Conservation (phyloP, 1,139 yeast genomes). For the Saccharomyces pastorianus region DNA sequence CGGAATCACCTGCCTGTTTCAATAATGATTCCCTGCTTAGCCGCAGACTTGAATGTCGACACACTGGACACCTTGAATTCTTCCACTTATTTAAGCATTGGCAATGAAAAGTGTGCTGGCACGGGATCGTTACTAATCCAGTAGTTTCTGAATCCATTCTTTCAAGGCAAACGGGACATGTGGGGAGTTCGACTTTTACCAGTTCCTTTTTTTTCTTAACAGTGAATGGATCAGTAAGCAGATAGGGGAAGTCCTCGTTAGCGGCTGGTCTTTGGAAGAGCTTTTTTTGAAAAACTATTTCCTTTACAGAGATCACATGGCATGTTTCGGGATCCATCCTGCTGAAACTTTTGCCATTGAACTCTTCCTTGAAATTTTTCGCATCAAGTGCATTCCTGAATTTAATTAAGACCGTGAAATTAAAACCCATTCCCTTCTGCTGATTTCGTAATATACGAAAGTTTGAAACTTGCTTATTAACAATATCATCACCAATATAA, state of each 20-base stretch:
- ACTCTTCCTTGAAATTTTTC: conserved; percentile 52
- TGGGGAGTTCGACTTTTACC: conserved; percentile 59
- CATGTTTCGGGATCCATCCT: conserved; percentile 87
- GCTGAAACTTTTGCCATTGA: conserved; percentile 70
- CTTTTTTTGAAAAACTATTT: conserved; percentile 36
- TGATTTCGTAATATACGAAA: conserved; percentile 59
- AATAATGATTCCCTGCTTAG: conserved; percentile 15
- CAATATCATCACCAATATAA: conserved; percentile 50
- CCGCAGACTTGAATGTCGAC: conserved; percentile 58
- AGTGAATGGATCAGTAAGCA: conserved; percentile 64
- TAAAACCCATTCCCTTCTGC: conserved; percentile 57
- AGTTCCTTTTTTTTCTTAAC: conserved; percentile 3
- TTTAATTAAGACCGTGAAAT: conserved; percentile 60
- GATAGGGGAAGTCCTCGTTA: conserved; percentile 45
- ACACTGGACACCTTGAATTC: conserved; percentile 87
- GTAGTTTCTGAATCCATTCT: conserved; percentile 77
- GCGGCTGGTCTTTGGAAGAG: conserved; percentile 18
- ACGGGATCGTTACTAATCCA: conserved; percentile 79
- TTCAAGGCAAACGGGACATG: conserved; percentile 91
- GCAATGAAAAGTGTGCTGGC: conserved; percentile 92
- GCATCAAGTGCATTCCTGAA: conserved; percentile 53
- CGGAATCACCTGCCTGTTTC: conserved; percentile 34
- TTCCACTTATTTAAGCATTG: conserved; percentile 84
- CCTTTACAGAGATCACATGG: conserved; percentile 61
- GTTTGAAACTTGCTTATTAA: conserved; percentile 55